Percentiles rank a stretch among this genome's conserved stretches.
Conservation (phyloP, 2,329 filamentous ascomycete genomes). For the Alternaria metachromatica region DNA sequence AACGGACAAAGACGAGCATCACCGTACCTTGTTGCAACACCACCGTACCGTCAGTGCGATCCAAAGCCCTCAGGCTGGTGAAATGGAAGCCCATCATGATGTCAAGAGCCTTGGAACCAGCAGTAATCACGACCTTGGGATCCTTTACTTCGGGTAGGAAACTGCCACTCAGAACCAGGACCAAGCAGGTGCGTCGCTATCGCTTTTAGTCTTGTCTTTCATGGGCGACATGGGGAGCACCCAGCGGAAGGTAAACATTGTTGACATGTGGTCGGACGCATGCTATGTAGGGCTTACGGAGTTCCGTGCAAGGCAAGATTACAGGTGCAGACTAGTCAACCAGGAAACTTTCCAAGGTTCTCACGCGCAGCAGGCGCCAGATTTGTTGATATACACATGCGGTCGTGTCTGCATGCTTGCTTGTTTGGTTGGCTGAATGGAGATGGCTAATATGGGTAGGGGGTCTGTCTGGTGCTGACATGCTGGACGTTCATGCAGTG, state of each 20-base stretch:
- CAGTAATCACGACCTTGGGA: neutral
- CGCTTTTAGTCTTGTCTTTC: conserved; percentile 4
- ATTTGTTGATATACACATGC: neutral
- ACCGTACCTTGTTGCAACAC: conserved; percentile 37
- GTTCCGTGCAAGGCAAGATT: neutral
- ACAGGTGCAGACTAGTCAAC: neutral
- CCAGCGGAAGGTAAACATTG: conserved; percentile 3
- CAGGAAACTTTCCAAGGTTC: neutral
- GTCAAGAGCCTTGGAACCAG: neutral
- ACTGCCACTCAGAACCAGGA: conserved; percentile 22
- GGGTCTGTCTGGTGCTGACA: neutral
- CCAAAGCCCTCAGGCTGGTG: conserved; percentile 44
- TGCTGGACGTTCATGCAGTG: neutral
- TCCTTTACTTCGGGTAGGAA: conserved; percentile 21
- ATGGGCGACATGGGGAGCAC: conserved; percentile 14
- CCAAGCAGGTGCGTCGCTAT: conserved; percentile 14
- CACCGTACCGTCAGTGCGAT: conserved; percentile 50
- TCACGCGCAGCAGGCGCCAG: neutral
- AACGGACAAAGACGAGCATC: neutral
- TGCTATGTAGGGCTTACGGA: conserved; percentile 3
- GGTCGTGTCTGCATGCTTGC: neutral
- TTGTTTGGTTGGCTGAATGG: conserved; percentile 4
- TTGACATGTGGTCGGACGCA: conserved; percentile 3
- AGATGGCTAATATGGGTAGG: neutral
- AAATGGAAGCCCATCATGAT: conserved; percentile 42